phyloP scores from a whole-genome alignment of 768 basidiomycete species.

The Boletellus ananas region DNA sequence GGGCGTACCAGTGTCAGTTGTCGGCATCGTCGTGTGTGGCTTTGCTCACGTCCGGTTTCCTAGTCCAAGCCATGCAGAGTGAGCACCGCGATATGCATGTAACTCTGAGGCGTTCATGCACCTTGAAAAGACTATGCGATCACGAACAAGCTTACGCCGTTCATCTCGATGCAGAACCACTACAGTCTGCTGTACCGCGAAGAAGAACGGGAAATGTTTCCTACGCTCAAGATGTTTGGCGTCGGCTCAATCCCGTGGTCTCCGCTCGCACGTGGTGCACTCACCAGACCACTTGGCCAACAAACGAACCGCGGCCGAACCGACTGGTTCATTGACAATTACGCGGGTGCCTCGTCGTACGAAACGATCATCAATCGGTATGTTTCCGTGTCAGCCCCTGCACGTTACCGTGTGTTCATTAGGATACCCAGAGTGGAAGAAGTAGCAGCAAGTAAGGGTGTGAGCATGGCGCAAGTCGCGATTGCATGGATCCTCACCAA shows the following conservation, averaged over 20 bases:
- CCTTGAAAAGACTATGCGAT: slow-evolving; percentile 36
- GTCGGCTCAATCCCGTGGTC: slow-evolving; percentile 47
- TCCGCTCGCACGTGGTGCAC: slow-evolving; percentile 37
- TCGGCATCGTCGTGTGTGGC: background rate
- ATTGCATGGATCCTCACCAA: slow-evolving; percentile 38
- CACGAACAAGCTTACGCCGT: slow-evolving; percentile 44
- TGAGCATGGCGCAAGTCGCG: slow-evolving; percentile 43
- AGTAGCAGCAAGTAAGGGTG: slow-evolving; percentile 34
- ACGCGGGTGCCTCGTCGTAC: slow-evolving; percentile 23
- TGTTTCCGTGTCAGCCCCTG: background rate
- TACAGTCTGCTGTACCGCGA: slow-evolving; percentile 56
- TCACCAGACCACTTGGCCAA: slow-evolving; percentile 32
- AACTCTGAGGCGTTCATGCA: background rate
- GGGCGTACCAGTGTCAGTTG: slow-evolving; percentile 37
- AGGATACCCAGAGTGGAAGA: slow-evolving; percentile 35
- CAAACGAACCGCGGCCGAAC: slow-evolving; percentile 23
- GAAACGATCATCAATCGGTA: slow-evolving; percentile 29
- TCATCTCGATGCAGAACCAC: slow-evolving; percentile 66
- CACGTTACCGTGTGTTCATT: background rate
- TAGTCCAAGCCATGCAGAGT: slow-evolving; percentile 42
- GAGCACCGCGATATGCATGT: background rate
- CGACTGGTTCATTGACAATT: slow-evolving; percentile 27
- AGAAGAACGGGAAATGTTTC: slow-evolving; percentile 59
- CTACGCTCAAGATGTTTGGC: slow-evolving; percentile 44
- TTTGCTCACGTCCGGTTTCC: slow-evolving; percentile 3